phyloP scores from a whole-genome alignment of 192 early-diverging fungal genomes.

The Backusella psychrophila region DNA sequence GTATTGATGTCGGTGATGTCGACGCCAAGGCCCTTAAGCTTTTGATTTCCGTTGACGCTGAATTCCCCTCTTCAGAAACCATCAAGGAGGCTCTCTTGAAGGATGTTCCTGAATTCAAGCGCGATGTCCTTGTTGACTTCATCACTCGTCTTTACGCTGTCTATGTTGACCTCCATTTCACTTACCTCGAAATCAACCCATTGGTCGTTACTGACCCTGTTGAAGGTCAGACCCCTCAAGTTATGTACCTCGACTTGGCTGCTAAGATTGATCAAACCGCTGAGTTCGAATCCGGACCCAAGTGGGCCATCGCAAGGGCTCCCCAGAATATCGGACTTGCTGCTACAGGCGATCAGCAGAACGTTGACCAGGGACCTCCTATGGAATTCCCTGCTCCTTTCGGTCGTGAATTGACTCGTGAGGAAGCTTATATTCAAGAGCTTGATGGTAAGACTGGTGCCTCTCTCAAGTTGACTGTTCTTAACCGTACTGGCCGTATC shows the following conservation, averaged over 20 bases:
- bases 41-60: constrained; percentile 75
- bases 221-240: constrained; percentile 56
- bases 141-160: constrained; percentile 91
- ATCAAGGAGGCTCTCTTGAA: constrained; percentile 69
- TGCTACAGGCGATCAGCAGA: constrained; percentile 29
- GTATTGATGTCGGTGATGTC: constrained; percentile 98
- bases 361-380: constrained; percentile 73
- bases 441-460: constrained; percentile 98
- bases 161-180: constrained; percentile 96
- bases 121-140: constrained; percentile 84
- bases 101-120: constrained; percentile 65
- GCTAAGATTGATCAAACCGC: constrained; percentile 99
- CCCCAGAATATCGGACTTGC: constrained; percentile 46
- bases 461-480: constrained; percentile 95
- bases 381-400: constrained; percentile 99
- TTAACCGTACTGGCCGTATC: constrained; percentile 93
- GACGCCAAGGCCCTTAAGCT: constrained; percentile 94
- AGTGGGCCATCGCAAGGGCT: constrained; percentile 90
- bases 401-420: constrained; percentile 92
- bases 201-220: constrained; percentile 85
- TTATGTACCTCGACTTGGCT: constrained; percentile 94
- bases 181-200: constrained; percentile 99
- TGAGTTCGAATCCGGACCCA: constrained; percentile 94
- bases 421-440: constrained; percentile 98
- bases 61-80: constrained; percentile 64